A percentile compares a stretch with the other conserved stretches of the same genome.
Evolutionary conservation across 257 asterid species (phyloP).

Genomic region (Apocynum venetum): DNA sequence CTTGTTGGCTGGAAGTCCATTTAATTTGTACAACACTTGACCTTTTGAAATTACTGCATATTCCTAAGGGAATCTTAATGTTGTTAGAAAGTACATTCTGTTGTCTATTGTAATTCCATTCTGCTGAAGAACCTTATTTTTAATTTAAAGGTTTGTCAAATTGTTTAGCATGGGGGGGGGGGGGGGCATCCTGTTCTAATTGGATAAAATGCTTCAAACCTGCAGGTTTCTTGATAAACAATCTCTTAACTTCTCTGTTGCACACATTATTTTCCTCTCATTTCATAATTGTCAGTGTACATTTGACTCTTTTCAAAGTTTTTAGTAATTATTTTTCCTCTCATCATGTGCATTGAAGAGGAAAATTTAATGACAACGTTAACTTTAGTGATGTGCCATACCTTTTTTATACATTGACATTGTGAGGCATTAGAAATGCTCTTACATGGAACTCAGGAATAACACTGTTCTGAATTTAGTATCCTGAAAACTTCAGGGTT

Average conservation of each 20-base stretch:
- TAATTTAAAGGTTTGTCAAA: not conserved
- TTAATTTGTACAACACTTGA: not conserved
- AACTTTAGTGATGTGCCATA: too few species aligned
- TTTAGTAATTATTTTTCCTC: not conserved
- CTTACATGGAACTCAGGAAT: not conserved
- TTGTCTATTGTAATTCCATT: not conserved
- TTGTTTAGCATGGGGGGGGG: not conserved
- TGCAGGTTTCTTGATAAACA: not conserved
- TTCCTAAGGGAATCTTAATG: not conserved
- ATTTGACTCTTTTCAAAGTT: not conserved
- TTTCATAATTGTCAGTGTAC: not conserved
- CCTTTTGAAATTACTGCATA: not conserved
- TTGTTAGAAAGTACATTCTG: not conserved
- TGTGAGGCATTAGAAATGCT: too few species aligned
- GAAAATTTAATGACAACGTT: too few species aligned
- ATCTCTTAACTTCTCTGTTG: not conserved
- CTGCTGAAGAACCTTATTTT: not conserved
- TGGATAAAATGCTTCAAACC: not conserved
- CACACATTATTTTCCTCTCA: not conserved
- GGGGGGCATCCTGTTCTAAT: not conserved
- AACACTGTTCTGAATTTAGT: not conserved
- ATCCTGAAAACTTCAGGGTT: not conserved
- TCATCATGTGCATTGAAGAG: too few species aligned
- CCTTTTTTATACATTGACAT: too few species aligned
- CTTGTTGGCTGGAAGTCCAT: not conserved